Evolutionary conservation across 345 rosid genomes (phyloP), one percentile per base, ranked within the genome.

Genomic region (Moricandia arvensis): DNA sequence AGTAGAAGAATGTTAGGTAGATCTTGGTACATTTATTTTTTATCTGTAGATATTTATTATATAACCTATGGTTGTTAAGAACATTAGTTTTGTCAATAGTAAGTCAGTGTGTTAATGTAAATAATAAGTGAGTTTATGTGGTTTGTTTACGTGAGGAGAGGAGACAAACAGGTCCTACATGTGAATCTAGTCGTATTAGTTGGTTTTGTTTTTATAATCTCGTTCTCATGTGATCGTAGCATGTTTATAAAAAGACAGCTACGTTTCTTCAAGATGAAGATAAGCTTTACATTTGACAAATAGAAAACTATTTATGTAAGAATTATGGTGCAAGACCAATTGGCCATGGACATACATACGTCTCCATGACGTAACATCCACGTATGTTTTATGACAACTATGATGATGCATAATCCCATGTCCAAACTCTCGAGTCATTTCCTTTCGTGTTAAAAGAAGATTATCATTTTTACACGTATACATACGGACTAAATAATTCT

Each of bases 41-140:
- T 18, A n/a, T 76, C 1, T 63, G 66, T 63, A 76, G 2, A 76
- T 70, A 15, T 69, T 15, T 15, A 62, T 35, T 29, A 34, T 71
- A 59, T 77, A 59, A 49, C 41, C 37, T 70, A 33, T 77, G 71
- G 80, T 77, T 71, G 80, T 76, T 77, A 71, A 43, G 68, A 71
- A 59, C 15, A 26, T 72, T 78, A 59, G 68, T 31, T 66, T 66
- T 78, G 63, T 72, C 5, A 66, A 76, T 54, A 62, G 55, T 68
- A 71, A 71, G 13, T 66, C 47, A 29, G 30, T 66, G 73, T 66
- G 76, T 35, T 37, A 29, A 77, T 71, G 72, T 71, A 59, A 65
- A 59, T 64, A 34, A 30, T 34, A 71, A 26, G 38, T 75, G 68
- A 15, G 27, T 16, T 57, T 33, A 30, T 34, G 68, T 54, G 49